Percentiles rank a stretch among this genome's conserved stretches.
These are phyloP conservation scores for Pyrrhoderma noxium DNA, from an alignment of 1,284 basidiomycete species.

Conservation along the genomic window DNA sequence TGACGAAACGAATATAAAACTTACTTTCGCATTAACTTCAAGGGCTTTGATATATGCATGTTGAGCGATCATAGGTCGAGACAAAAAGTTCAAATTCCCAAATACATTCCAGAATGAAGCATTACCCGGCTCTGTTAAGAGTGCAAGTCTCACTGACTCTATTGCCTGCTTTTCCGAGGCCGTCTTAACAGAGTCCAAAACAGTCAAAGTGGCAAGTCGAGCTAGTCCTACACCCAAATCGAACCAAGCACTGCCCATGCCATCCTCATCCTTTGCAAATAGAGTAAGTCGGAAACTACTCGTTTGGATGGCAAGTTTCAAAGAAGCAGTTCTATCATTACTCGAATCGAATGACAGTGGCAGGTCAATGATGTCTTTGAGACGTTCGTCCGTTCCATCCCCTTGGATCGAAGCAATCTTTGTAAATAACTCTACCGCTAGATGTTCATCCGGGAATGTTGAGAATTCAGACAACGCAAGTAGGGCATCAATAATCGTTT, in stretches of 20 bases:
- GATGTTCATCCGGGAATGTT: slow-evolving; percentile 35
- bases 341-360: slow-evolving; percentile 25
- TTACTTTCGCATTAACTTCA: slow-evolving; percentile 75
- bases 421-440: slow-evolving; percentile 26
- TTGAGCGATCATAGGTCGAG: slow-evolving; percentile 69
- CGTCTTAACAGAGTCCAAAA: slow-evolving; percentile 28
- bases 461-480: slow-evolving; percentile 52
- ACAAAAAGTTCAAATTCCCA: slow-evolving; percentile 68
- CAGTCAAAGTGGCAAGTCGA: slow-evolving; percentile 35
- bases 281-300: slow-evolving; percentile 72
- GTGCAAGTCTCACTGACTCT: slow-evolving; percentile 63
- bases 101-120: slow-evolving; percentile 78
- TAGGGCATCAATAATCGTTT: slow-evolving; percentile 74
- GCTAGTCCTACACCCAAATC: slow-evolving; percentile 73
- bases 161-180: slow-evolving; percentile 47
- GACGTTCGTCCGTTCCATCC: slow-evolving; percentile 32
- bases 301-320: slow-evolving; percentile 57
- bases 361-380: slow-evolving; percentile 36
- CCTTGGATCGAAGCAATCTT: slow-evolving; percentile 30
- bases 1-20: slow-evolving; percentile 17
- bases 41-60: slow-evolving; percentile 90
- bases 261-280: slow-evolving; percentile 49
- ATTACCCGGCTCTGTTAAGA: slow-evolving; percentile 71
- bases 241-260: slow-evolving; percentile 62
- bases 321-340: slow-evolving; percentile 33